These are phyloP conservation scores for Herpetomonas muscarum DNA, from an alignment of 208 protist species.

Conservation along the genomic window DNA sequence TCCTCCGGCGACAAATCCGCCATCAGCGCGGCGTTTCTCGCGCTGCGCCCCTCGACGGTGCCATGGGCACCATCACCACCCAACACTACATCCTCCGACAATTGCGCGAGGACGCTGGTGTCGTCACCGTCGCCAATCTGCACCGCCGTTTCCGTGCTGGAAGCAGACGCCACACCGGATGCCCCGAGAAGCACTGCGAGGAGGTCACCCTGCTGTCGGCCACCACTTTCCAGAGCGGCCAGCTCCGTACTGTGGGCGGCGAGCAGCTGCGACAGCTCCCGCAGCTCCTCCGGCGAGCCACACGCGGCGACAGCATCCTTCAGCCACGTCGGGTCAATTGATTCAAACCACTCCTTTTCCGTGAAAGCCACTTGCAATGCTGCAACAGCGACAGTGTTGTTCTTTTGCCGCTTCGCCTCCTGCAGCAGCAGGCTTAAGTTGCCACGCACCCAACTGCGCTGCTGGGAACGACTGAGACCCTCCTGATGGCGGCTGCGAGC, in stretches of 20 bases:
- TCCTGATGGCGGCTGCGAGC: conserved; percentile 13
- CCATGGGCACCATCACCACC: not conserved
- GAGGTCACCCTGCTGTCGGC: not conserved
- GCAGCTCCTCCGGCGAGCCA: conserved; percentile 37
- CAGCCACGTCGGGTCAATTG: conserved; percentile 54
- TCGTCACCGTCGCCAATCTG: conserved; percentile 1
- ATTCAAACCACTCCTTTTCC: conserved; percentile 13
- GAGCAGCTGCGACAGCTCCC: conserved; percentile 29
- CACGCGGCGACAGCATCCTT: conserved; percentile 66
- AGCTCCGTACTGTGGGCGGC: conserved; percentile 5
- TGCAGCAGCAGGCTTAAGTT: conserved; percentile 54
- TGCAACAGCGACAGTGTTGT: conserved; percentile 34
- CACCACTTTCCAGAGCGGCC: not conserved
- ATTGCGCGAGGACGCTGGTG: not conserved
- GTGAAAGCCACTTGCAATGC: conserved; percentile 39
- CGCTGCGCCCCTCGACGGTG: not conserved
- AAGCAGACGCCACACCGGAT: not conserved
- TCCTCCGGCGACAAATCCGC: not conserved
- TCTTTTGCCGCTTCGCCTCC: conserved; percentile 48
- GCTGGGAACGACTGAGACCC: conserved; percentile 22
- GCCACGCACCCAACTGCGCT: conserved; percentile 42
- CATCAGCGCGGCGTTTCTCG: not conserved
- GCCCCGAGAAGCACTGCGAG: not conserved
- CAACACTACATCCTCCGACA: too few relatives aligned
- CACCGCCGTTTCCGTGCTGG: not conserved